Base-by-base conservation (phyloP, 371 early-diverging fungal genomes). In the Saksenaea vasiformis region DNA sequence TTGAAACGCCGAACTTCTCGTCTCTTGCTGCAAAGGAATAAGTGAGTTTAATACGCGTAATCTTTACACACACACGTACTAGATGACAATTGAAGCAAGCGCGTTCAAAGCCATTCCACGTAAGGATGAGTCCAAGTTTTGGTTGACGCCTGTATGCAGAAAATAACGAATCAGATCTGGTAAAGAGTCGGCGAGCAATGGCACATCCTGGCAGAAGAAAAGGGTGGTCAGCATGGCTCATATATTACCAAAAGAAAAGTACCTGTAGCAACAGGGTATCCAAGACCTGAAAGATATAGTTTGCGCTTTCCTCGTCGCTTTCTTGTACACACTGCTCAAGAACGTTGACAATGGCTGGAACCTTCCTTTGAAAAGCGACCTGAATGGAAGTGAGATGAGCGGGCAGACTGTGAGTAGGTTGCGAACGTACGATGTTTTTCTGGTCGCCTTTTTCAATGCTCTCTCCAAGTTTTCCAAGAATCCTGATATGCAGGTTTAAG, bases 341-440 rank as follows among this genome's bases (percentile, higher is more conserved):
- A 1, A 94, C 93, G 43, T 79, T 82, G 55, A 93, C 93, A 93
- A 96, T 94, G 43, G 85, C 68, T 11, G 96, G 96, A 35, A 95
- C 78, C 58, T 91, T 80, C 54, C 61, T 54, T 39, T 54, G 57
- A 53, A 66, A 66, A 0, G 62, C 58, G 31, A 8, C 38, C 38
- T 53, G 65, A 10, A 59, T n/a, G 31, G 54, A 56, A 22, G 24
- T 27, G 11, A 35, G 17, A 17, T 11, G 27, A 38, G 36, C 0
- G 19, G 44, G 35, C 7, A n/a, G 36, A 9, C 17, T 17, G 17
- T 44, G 9, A 36, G 26, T n/a, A 39, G 27, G 17, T 19, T 19
- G 31, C 34, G 15, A 43, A 65, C 80, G 67, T 77, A 85, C 83
- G 67, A 94, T 82, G 28, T 87, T 88, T 10, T 72, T 68, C 62